A percentile compares a stretch with the other conserved stretches of the same genome.
Evolutionary conservation across 768 basidiomycete species (phyloP).

Genomic region (Rhizopogon vesiculosus): DNA sequence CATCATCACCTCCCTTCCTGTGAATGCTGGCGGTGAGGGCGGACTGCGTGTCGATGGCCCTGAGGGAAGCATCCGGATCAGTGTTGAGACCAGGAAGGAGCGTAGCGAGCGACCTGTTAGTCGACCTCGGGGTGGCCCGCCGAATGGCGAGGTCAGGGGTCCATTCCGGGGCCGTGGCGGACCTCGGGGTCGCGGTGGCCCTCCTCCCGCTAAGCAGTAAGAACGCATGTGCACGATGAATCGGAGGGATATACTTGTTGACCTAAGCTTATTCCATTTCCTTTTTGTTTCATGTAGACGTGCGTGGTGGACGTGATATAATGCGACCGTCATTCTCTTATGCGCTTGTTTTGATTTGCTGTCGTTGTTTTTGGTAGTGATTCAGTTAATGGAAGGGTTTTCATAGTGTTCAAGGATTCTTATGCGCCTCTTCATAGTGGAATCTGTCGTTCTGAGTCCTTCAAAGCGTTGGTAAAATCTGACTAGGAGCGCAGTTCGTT

Average conservation of each 20-base stretch:
- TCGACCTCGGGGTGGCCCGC: conserved; percentile 58
- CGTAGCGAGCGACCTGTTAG: conserved; percentile 71
- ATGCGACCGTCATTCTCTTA: neutral
- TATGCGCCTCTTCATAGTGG: too few species aligned
- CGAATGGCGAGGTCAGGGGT: conserved; percentile 46
- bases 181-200: conserved; percentile 38
- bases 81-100: conserved; percentile 89
- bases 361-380: neutral
- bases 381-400: neutral
- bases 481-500: too few species aligned
- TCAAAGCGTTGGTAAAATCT: too few species aligned
- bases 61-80: conserved; percentile 48
- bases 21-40: conserved; percentile 77
- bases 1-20: conserved; percentile 67
- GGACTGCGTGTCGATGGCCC: conserved; percentile 76
- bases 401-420: neutral
- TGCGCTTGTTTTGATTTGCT: neutral
- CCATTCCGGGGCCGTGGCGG: conserved; percentile 44
- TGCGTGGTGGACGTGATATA: conserved; percentile 1
- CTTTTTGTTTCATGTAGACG: conserved; percentile 2
- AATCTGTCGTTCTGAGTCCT: too few species aligned
- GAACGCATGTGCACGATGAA: neutral
- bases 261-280: conserved; percentile 1
- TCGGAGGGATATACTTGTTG: neutral
- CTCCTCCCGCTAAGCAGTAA: conserved; percentile 21